Conservation (phyloP, 2,329 filamentous ascomycete species). For the Aspergillus sp. region DNA sequence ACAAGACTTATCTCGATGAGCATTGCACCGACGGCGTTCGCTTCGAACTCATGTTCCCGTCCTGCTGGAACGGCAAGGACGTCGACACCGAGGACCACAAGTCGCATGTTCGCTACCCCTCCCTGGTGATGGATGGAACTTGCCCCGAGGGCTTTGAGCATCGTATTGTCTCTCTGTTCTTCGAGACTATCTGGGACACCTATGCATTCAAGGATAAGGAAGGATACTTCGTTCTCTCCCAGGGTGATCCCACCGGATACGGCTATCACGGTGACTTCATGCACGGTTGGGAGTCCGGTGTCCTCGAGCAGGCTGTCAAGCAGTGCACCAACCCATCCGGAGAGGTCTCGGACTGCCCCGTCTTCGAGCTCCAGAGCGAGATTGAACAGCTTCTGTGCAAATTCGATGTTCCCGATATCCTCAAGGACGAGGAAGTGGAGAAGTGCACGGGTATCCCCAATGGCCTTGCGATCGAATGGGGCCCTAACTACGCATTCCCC, state of each 20-base stretch:
- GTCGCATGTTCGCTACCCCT: slow-evolving; percentile 74
- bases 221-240: slow-evolving; percentile 73
- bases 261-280: slow-evolving; percentile 80
- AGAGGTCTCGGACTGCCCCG: slow-evolving; percentile 66
- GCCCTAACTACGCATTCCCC: slow-evolving; percentile 41
- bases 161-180: slow-evolving; percentile 74
- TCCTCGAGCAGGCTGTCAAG: slow-evolving; percentile 71
- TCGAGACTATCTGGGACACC: slow-evolving; percentile 82
- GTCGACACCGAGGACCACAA: slow-evolving; percentile 54
- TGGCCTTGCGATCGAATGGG: slow-evolving; percentile 50
- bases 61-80: slow-evolving; percentile 79
- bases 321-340: slow-evolving; percentile 73
- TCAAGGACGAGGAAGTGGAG: slow-evolving; percentile 60
- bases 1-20: slow-evolving; percentile 74
- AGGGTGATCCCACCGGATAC: slow-evolving; percentile 73
- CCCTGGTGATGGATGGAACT: slow-evolving; percentile 70
- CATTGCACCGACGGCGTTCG: slow-evolving; percentile 81
- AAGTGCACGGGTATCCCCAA: slow-evolving; percentile 67
- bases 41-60: slow-evolving; percentile 83
- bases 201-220: slow-evolving; percentile 59
- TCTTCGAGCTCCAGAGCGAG: slow-evolving; percentile 69
- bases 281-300: slow-evolving; percentile 69
- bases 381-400: slow-evolving; percentile 58
- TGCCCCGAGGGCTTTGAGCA: slow-evolving; percentile 70
- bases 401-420: slow-evolving; percentile 55